A percentile compares a stretch with the other conserved stretches of the same genome.
These are phyloP conservation scores for Malassezia globosa DNA, from an alignment of 1,284 basidiomycete species.

Conservation along the genomic window DNA sequence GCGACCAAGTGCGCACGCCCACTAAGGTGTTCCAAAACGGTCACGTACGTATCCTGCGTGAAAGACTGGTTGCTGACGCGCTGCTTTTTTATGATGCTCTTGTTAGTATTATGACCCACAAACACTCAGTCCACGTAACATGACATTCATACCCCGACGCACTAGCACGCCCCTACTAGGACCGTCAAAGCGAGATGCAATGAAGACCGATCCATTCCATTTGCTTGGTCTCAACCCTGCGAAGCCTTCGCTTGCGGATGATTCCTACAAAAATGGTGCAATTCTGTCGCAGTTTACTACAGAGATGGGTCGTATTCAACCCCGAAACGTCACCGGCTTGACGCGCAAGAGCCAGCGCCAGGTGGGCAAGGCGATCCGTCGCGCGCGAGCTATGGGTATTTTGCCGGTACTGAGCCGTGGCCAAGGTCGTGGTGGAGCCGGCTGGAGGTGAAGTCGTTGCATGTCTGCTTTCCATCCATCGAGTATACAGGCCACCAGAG, in stretches of 20 bases:
- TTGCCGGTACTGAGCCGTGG: slow-evolving; percentile 53
- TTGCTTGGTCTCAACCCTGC: slow-evolving; percentile 45
- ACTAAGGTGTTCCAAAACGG: slow-evolving; percentile 15
- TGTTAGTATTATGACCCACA: slow-evolving; percentile 32
- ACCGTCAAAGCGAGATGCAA: slow-evolving; percentile 25
- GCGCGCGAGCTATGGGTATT: slow-evolving; percentile 85
- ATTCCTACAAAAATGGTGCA: slow-evolving; percentile 57
- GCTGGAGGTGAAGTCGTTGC: slow-evolving; percentile 1
- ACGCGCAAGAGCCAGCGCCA: slow-evolving; percentile 70
- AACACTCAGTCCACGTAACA: slow-evolving; percentile 20
- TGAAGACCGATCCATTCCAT: slow-evolving; percentile 53
- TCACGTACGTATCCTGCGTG: slow-evolving; percentile 1
- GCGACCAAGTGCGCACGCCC: slow-evolving; percentile 1
- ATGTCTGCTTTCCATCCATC: no score
- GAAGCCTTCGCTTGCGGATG: slow-evolving; percentile 40
- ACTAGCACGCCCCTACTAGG: slow-evolving; percentile 27
- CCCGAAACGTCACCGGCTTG: slow-evolving; percentile 61
- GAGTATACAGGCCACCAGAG: no score
- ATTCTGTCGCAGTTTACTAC: slow-evolving; percentile 63
- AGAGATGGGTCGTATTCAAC: slow-evolving; percentile 72
- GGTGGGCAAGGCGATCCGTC: slow-evolving; percentile 73
- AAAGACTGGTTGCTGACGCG: no score
- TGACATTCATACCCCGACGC: slow-evolving; percentile 17
- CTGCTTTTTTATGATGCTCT: neutral
- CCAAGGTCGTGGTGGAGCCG: slow-evolving; percentile 13